Percentiles rank a stretch among this genome's conserved stretches.
These are phyloP conservation scores for Bipolaris victoriae DNA, from an alignment of 2,329 filamentous ascomycete species.

Conservation along the genomic window DNA sequence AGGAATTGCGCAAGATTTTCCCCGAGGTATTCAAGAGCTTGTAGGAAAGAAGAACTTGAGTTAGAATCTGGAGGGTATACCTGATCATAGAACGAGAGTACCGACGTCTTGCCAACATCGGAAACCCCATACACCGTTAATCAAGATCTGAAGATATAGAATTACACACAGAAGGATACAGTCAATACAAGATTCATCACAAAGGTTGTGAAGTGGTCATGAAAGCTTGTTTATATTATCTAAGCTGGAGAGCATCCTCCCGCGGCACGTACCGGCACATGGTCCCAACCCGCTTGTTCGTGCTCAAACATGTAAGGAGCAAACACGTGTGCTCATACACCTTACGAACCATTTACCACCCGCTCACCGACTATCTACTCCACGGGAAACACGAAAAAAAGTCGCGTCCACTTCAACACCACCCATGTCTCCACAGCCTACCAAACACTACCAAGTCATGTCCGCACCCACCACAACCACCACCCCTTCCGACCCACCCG, in stretches of 20 bases:
- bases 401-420: background rate
- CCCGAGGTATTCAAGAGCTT: conserved; percentile 80
- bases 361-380: background rate
- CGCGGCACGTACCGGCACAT: background rate
- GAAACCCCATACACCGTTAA: background rate
- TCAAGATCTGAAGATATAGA: background rate
- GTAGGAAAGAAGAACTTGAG: background rate
- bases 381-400: too few relatives aligned
- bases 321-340: too few relatives aligned
- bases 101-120: background rate
- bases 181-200: background rate
- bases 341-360: background rate
- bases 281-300: background rate
- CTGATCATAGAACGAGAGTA: background rate
- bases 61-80: background rate
- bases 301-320: too few relatives aligned
- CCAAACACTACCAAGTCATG: conserved; percentile 49
- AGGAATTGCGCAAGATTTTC: conserved; percentile 76
- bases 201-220: background rate
- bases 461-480: conserved; percentile 28
- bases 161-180: background rate
- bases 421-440: conserved; percentile 27
- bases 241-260: background rate
- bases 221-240: background rate
- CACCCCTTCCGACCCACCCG: conserved; percentile 26